These are phyloP conservation scores for Vitis cinerea DNA, from an alignment of 164 flowering plant genomes.

Conservation along the genomic window DNA sequence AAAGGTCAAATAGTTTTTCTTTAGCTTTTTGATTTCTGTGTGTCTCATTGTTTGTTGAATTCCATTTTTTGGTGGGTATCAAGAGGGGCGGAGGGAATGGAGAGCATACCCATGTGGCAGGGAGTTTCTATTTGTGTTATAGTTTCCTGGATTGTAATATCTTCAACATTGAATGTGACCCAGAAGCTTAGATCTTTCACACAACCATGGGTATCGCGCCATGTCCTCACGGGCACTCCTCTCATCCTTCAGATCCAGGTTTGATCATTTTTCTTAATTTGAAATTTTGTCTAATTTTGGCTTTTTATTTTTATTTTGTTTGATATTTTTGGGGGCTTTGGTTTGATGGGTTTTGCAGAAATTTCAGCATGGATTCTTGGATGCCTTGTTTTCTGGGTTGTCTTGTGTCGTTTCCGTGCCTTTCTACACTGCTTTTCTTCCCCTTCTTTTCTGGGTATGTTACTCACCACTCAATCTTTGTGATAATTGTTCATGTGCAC, in stretches of 20 bases:
- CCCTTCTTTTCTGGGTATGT: conserved; percentile 93
- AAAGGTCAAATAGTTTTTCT: background rate
- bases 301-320: background rate
- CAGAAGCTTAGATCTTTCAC: conserved; percentile 67
- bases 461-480: background rate
- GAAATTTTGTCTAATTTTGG: background rate
- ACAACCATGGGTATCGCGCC: conserved; percentile 69
- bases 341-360: conserved; percentile 51
- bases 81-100: conserved; percentile 40
- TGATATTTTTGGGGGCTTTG: background rate
- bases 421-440: conserved; percentile 95
- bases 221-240: conserved; percentile 52
- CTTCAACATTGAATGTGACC: conserved; percentile 64
- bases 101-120: conserved; percentile 66
- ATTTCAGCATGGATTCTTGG: conserved; percentile 61
- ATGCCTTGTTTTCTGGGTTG: conserved; percentile 71
- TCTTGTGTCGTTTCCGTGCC: conserved; percentile 98
- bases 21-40: background rate
- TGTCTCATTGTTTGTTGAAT: background rate
- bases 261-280: conserved; percentile 11
- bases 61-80: background rate
- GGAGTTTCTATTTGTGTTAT: conserved; percentile 44
- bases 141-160: conserved; percentile 52
- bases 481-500: background rate
- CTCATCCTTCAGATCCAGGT: conserved; percentile 85